Base-by-base conservation (phyloP, 257 asterid species). In the Solanum arcanum region DNA sequence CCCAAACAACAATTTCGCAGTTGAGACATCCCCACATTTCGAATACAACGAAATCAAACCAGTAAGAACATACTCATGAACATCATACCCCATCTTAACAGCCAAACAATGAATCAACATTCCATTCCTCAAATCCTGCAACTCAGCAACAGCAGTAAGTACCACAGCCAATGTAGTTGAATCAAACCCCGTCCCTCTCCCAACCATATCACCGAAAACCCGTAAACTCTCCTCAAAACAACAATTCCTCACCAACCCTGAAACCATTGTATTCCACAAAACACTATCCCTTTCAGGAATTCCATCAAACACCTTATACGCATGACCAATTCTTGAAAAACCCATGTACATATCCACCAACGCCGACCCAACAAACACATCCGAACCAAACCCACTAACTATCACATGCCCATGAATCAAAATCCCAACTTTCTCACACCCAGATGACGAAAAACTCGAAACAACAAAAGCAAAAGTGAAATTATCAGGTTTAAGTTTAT, bases 311-410 rank as follows among this genome's bases (percentile, higher is more conserved):
- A 97, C 95, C 92, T 92, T 95, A 75, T 86, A 87, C 5, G 98
- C 99, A 52, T 85, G 41, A 27, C 86, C 73, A 42, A 91, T 88
- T 88, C 91, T 90, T 25, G 94, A 91, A 88, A 87, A 93, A 3
- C 88, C 89, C 90, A 88, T 91, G 85, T 89, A 91, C 91, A 93
- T 87, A 27, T 92, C 98, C 20, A 94, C 94, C 68, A 96, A 92
- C 49, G 98, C 95, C 15, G 99, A 96, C 20, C 98, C 98, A 86
- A 96, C 98, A 88, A 91, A 96, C 92, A 91, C 86, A 91, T 96
- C 97, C 29, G 92, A 88, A 23, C 92, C 89, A 77, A 88, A 91
- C 82, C 98, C 98, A 18, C 95, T 88, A 90, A 94, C 92, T 7
- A 94, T 25, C 31, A 91, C 93, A 69, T 93, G 96, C 88, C 94